Evolutionary conservation across 352 stramenopile species (phyloP).

Genomic region (Blastocystis sp.): DNA sequence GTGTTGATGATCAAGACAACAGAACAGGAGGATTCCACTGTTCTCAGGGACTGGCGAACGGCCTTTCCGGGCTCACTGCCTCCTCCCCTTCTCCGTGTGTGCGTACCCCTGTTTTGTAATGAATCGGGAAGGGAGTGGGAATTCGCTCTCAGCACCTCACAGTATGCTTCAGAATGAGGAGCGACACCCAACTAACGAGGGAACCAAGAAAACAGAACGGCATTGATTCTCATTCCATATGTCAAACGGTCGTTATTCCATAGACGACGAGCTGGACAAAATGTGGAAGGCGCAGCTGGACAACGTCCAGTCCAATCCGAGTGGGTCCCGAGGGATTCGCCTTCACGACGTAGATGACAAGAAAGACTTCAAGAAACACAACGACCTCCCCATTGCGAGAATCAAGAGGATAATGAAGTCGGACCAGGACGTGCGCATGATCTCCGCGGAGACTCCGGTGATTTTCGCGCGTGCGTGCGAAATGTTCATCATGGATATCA

Average conservation of each 20-base stretch:
- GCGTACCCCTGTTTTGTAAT: too few species aligned
- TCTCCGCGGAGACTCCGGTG: conserved; percentile 93
- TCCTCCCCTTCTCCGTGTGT: too few species aligned
- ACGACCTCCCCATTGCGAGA: conserved; percentile 92
- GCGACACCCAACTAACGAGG: too few species aligned
- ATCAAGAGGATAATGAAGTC: conserved; percentile 99
- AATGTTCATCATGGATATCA: conserved; percentile 99
- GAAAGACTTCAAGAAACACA: conserved; percentile 99
- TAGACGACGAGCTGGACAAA: conserved; percentile 58
- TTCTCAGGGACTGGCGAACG: not conserved
- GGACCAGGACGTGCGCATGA: conserved; percentile 96
- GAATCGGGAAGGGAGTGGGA: too few species aligned
- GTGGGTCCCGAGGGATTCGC: not conserved
- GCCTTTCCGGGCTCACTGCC: too few species aligned
- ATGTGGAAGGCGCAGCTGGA: conserved; percentile 68
- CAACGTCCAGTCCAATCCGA: conserved; percentile 16
- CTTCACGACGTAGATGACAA: conserved; percentile 50
- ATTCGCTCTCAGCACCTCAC: too few species aligned
- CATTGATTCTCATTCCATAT: conserved; percentile 6
- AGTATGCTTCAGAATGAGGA: too few species aligned
- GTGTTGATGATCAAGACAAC: not conserved
- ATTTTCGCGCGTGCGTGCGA: conserved; percentile 98
- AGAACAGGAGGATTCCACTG: not conserved
- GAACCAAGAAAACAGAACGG: too few species aligned
- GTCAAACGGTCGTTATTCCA: conserved; percentile 50